phyloP scores from a whole-genome alignment of 805 yeast genomes.

The Starmerella bombi region DNA sequence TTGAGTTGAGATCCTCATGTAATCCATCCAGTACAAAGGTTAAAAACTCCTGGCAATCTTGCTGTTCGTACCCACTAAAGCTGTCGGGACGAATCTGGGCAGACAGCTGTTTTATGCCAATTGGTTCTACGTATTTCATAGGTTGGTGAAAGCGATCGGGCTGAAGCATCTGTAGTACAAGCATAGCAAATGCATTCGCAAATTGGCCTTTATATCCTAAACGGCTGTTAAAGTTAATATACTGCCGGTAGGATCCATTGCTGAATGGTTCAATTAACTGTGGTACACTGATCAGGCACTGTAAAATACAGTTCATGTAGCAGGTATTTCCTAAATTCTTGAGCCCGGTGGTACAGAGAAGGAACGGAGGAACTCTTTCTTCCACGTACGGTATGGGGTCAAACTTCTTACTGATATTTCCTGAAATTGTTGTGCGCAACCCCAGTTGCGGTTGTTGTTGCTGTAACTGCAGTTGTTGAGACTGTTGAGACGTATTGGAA shows the following conservation, averaged over 20 bases:
- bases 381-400: conserved; percentile 3
- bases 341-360: conserved; percentile 44
- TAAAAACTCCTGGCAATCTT: conserved; percentile 74
- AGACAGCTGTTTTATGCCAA: conserved; percentile 48
- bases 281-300: conserved; percentile 65
- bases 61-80: conserved; percentile 60
- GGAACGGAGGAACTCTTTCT: conserved; percentile 27
- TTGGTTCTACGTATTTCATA: conserved; percentile 40
- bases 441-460: too few species aligned
- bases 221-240: conserved; percentile 57
- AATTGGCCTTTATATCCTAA: conserved; percentile 72
- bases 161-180: conserved; percentile 39
- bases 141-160: conserved; percentile 30
- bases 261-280: conserved; percentile 52
- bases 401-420: background rate
- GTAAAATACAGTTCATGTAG: conserved; percentile 83
- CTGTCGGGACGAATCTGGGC: conserved; percentile 49
- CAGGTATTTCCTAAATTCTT: conserved; percentile 81
- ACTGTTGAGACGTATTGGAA: background rate
- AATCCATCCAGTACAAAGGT: conserved; percentile 60
- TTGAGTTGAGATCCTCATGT: conserved; percentile 70
- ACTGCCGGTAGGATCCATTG: conserved; percentile 44
- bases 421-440: too few species aligned
- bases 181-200: conserved; percentile 52
- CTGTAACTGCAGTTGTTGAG: too few species aligned